These are phyloP conservation scores for Ophiostoma perfectum DNA, from an alignment of 2,329 filamentous ascomycete species.

Conservation along the genomic window DNA sequence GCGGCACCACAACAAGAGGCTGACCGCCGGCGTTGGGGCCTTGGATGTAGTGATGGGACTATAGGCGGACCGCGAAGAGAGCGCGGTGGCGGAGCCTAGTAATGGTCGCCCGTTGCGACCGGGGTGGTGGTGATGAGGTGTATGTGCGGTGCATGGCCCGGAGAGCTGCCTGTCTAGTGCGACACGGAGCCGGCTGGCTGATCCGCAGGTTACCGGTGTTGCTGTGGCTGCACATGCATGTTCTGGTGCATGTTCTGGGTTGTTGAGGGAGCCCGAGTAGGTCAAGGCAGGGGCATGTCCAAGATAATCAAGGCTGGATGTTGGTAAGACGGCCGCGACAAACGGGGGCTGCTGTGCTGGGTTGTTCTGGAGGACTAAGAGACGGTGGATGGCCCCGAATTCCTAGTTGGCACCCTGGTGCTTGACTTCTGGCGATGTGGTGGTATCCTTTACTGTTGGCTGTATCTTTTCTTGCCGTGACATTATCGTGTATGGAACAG, in stretches of 20 bases:
- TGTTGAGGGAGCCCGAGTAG: not conserved
- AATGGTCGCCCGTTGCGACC: not conserved
- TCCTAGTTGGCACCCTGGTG: no score
- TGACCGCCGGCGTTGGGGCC: conserved; percentile 8
- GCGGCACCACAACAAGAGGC: conserved; percentile 12
- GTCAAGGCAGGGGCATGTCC: not conserved
- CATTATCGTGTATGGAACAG: not conserved
- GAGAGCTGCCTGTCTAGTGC: not conserved
- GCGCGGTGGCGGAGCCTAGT: not conserved
- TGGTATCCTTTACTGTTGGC: no score
- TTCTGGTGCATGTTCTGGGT: conserved; percentile 13
- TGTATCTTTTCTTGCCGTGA: no score
- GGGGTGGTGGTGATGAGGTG: not conserved
- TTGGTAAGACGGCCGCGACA: not conserved
- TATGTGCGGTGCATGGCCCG: conserved; percentile 1
- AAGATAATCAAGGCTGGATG: not conserved
- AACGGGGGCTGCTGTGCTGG: no score
- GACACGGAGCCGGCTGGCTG: conserved; percentile 9
- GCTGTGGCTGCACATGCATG: conserved; percentile 5
- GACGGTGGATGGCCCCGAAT: not conserved
- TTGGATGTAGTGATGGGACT: not conserved
- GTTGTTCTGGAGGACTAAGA: no score
- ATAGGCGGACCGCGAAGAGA: not conserved
- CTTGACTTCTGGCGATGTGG: no score
- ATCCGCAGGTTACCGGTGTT: conserved; percentile 14